These are phyloP conservation scores for Aegilops tauschii DNA, from an alignment of 176 grass and related monocot species.

Conservation along the genomic window DNA sequence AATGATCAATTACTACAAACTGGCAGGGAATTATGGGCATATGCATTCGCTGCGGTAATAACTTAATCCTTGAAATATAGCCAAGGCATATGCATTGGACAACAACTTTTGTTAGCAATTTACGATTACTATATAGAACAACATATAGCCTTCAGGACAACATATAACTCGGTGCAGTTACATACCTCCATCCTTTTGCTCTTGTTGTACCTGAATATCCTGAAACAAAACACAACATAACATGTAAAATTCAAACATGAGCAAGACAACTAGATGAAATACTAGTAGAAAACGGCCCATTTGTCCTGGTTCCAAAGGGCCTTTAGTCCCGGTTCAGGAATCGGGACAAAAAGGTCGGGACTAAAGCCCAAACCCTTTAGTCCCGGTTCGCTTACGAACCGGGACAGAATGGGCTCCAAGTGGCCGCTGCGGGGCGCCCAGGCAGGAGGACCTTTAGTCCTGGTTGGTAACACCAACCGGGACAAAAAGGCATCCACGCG, in stretches of 20 bases:
- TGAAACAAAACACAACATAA: slow-evolving; percentile 41
- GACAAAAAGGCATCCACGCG: too few relatives aligned
- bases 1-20: neutral
- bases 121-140: slow-evolving; percentile 11
- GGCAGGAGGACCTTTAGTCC: too few relatives aligned
- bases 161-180: slow-evolving; percentile 57
- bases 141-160: slow-evolving; percentile 7
- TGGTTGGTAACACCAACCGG: too few relatives aligned
- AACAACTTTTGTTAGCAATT: neutral
- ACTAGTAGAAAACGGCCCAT: too few relatives aligned
- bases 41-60: neutral
- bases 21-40: neutral
- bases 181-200: slow-evolving; percentile 96
- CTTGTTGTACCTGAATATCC: slow-evolving; percentile 76
- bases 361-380: too few relatives aligned
- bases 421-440: too few relatives aligned
- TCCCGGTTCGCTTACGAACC: too few relatives aligned
- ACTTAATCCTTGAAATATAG: neutral
- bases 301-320: too few relatives aligned
- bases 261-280: neutral
- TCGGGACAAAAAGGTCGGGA: too few relatives aligned
- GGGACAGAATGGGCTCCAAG: too few relatives aligned
- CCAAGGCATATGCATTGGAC: neutral
- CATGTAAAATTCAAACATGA: slow-evolving; percentile 17
- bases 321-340: too few relatives aligned